A percentile compares a stretch with the other conserved stretches of the same genome.
Evolutionary conservation across 2,329 filamentous ascomycete species (phyloP).

Genomic region (Colletotrichum coccodes): DNA sequence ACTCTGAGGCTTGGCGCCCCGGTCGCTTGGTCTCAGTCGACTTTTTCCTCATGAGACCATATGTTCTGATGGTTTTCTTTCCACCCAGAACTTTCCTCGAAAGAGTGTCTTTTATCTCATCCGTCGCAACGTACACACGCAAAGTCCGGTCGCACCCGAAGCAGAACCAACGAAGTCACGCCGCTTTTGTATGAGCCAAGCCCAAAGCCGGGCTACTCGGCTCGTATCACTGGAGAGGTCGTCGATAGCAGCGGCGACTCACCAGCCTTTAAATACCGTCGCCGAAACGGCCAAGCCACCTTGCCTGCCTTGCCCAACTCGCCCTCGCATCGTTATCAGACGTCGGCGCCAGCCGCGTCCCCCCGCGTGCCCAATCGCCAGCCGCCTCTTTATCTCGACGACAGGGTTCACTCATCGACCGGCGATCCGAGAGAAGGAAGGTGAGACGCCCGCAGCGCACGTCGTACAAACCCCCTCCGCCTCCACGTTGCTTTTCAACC

Average conservation of each 20-base stretch:
- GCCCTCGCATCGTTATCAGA: slow-evolving; percentile 17
- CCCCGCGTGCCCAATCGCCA: slow-evolving; percentile 21
- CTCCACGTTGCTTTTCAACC: background rate
- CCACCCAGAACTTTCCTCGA: background rate
- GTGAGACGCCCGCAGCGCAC: slow-evolving; percentile 14
- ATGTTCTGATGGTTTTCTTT: background rate
- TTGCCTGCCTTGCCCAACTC: background rate
- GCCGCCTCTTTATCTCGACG: slow-evolving; percentile 26
- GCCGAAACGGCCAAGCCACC: slow-evolving; percentile 2
- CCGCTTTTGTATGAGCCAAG: background rate
- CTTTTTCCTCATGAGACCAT: background rate
- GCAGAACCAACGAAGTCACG: background rate
- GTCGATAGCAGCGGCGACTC: background rate
- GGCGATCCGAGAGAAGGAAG: background rate
- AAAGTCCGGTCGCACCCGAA: background rate
- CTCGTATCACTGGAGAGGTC: background rate
- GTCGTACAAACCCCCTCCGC: background rate
- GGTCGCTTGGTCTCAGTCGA: background rate
- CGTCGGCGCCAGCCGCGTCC: slow-evolving; percentile 14
- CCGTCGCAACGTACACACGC: background rate
- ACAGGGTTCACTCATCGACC: slow-evolving; percentile 15
- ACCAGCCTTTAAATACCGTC: background rate
- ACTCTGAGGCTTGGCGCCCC: background rate
- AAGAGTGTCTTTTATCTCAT: background rate
- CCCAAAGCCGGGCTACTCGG: background rate